A percentile compares a stretch with the other conserved stretches of the same genome.
Evolutionary conservation across 345 rosid genomes (phyloP).

Genomic region (Eucalyptus viminalis): DNA sequence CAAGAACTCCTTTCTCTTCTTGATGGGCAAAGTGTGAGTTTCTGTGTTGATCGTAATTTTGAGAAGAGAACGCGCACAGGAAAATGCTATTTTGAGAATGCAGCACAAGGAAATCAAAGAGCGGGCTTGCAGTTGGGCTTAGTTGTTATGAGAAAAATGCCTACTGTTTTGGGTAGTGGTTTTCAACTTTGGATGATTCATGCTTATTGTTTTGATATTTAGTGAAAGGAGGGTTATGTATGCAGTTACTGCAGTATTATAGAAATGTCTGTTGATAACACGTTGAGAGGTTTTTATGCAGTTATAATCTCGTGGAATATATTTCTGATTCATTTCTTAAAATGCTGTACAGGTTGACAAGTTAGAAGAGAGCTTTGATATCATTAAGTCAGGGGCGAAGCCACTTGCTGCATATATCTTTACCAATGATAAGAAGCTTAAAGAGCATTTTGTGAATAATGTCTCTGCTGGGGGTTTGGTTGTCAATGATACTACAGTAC

Average conservation of each 20-base stretch:
- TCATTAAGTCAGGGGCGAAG: conserved; percentile 63
- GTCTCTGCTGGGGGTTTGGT: conserved; percentile 85
- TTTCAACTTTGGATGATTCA: not conserved
- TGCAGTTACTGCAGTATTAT: not conserved
- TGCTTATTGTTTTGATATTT: not conserved
- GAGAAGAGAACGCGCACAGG: not conserved
- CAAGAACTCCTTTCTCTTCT: not conserved
- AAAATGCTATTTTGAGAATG: not conserved
- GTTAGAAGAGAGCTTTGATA: conserved; percentile 65
- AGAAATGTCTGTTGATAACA: not conserved
- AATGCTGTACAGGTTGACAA: conserved; percentile 41
- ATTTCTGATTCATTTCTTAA: not conserved
- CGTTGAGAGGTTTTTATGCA: not conserved
- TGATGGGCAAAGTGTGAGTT: not conserved
- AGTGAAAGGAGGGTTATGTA: not conserved
- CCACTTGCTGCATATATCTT: conserved; percentile 95
- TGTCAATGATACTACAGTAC: conserved; percentile 75
- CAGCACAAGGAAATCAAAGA: not conserved
- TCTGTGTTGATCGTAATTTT: not conserved
- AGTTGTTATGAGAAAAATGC: not conserved
- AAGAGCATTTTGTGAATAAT: conserved; percentile 45
- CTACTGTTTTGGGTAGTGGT: not conserved
- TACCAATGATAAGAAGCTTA: conserved; percentile 60
- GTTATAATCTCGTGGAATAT: not conserved
- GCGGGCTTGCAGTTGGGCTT: not conserved